Evolutionary conservation across 768 basidiomycete species (phyloP).

Genomic region (Nidula microcarpa): DNA sequence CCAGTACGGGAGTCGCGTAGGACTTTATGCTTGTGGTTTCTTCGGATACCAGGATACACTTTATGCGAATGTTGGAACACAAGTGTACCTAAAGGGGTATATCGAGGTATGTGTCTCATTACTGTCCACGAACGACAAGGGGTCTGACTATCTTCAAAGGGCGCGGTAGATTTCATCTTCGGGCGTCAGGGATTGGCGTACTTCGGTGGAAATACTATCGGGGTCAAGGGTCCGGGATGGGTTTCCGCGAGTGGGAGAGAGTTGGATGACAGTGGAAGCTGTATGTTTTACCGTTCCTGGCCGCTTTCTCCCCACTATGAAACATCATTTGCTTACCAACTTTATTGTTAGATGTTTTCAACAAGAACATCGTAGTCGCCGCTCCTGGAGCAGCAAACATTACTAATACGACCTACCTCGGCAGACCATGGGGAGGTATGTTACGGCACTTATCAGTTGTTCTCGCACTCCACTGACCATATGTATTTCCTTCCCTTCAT

Average conservation of each 20-base stretch:
- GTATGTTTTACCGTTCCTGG: conserved; percentile 21
- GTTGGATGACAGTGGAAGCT: conserved; percentile 40
- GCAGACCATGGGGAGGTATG: conserved; percentile 46
- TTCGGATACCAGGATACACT: conserved; percentile 48
- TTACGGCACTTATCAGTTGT: neutral
- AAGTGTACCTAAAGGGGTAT: conserved; percentile 43
- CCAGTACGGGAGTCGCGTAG: conserved; percentile 43
- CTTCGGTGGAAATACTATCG: conserved; percentile 48
- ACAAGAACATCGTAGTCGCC: conserved; percentile 39
- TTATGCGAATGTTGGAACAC: conserved; percentile 41
- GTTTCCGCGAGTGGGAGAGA: conserved; percentile 47
- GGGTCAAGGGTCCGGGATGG: conserved; percentile 36
- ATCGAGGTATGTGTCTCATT: conserved; percentile 33
- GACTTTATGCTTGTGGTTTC: conserved; percentile 43
- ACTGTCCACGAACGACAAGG: neutral
- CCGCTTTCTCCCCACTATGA: too few species aligned
- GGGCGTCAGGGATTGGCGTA: conserved; percentile 40
- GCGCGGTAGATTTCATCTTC: conserved; percentile 50
- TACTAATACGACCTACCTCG: conserved; percentile 34
- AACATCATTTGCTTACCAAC: neutral
- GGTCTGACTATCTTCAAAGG: conserved; percentile 18
- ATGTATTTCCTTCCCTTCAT: neutral
- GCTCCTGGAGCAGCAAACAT: conserved; percentile 35
- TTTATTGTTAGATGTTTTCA: conserved; percentile 31
- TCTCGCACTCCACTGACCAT: conserved; percentile 1